These are phyloP conservation scores for Acanthamoeba lenticulata DNA, from an alignment of 208 protist species.

Conservation along the genomic window DNA sequence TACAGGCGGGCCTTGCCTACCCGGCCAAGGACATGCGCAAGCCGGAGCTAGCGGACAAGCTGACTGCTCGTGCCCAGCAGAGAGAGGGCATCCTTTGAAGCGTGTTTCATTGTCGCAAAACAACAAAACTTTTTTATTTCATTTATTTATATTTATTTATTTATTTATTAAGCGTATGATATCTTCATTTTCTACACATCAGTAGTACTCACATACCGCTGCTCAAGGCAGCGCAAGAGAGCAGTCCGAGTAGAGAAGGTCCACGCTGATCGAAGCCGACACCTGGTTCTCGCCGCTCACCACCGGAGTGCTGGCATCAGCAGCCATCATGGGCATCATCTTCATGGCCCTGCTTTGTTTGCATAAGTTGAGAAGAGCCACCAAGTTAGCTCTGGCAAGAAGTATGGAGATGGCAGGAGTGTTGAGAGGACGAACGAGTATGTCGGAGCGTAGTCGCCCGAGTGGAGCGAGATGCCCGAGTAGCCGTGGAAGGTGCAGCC, in stretches of 20 bases:
- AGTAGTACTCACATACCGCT: neutral
- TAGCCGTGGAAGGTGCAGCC: neutral
- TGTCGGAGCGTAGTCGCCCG: too few relatives aligned
- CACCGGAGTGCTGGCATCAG: neutral
- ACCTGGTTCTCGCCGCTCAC: neutral
- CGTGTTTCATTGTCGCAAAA: neutral
- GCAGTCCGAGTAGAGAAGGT: neutral
- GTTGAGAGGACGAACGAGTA: too few relatives aligned
- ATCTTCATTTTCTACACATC: neutral
- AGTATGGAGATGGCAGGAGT: too few relatives aligned
- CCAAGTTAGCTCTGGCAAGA: too few relatives aligned
- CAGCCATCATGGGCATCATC: too few relatives aligned
- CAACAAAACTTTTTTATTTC: neutral
- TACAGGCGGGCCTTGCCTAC: neutral
- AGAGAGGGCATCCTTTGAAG: conserved; percentile 5
- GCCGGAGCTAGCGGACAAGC: neutral
- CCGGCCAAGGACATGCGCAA: conserved; percentile 51
- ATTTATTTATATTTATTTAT: too few relatives aligned
- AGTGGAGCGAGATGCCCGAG: neutral
- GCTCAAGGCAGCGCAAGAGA: neutral
- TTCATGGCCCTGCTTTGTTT: neutral
- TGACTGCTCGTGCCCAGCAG: conserved; percentile 39
- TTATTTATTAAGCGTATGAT: too few relatives aligned
- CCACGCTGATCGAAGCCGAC: neutral
- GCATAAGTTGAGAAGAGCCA: too few relatives aligned